Conservation (phyloP, 257 asterid genomes). For the Solanum rostratum region DNA sequence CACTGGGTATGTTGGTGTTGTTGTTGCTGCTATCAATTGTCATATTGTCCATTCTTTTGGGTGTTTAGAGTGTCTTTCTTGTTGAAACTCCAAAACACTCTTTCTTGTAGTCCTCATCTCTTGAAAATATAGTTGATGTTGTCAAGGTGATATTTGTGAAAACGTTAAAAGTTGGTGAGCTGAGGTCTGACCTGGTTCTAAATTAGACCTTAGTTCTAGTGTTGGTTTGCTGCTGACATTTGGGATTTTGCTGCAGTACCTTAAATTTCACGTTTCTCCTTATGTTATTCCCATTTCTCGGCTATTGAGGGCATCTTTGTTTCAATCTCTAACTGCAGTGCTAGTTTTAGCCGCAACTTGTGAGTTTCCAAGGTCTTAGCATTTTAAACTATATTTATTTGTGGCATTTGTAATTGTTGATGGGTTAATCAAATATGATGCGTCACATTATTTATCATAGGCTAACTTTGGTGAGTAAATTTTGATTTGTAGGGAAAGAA, state of each 20-base stretch:
- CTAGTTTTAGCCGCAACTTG: neutral
- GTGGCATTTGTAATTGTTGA: neutral
- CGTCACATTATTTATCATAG: neutral
- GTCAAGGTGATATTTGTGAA: neutral
- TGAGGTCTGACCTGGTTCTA: neutral
- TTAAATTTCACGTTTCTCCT: neutral
- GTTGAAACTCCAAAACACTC: neutral
- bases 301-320: neutral
- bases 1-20: too few relatives aligned
- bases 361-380: constrained; percentile 3
- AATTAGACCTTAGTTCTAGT: neutral
- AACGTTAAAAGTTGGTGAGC: neutral
- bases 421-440: neutral
- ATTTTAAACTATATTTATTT: neutral
- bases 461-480: neutral
- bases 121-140: neutral
- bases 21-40: too few relatives aligned
- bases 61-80: neutral
- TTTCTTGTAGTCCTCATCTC: neutral
- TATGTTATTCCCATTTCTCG: neutral
- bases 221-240: neutral
- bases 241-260: neutral
- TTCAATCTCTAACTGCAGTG: neutral
- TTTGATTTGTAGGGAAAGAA: constrained; percentile 17
- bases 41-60: neutral